Base-by-base conservation (phyloP, 1,284 basidiomycete genomes). In the Ceratobasidium sp. region DNA sequence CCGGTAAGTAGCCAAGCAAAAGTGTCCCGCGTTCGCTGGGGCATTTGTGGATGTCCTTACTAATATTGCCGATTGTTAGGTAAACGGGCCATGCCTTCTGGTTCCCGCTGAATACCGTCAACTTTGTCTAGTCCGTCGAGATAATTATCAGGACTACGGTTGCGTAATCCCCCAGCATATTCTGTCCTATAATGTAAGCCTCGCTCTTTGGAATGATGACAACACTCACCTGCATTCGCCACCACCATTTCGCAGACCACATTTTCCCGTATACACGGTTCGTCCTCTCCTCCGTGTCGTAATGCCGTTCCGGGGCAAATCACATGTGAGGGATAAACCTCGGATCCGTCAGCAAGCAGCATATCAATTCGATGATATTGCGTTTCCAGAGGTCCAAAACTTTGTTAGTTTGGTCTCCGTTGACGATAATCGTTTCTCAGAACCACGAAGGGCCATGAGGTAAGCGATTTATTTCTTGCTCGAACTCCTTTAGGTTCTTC, bases 311-410 rank as follows among this genome's bases (percentile, higher is more conserved):
- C 15, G 79, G 79, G 10, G 40, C 62, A 40, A 52, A 80, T 1
- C 64, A 10, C 28, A 70, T 57, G n/a, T 71, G 38, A 1, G 71
- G 28, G 6, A 28, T 15, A n/a, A 80, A 79, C 9, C 33, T 23
- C 6, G 40, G 73, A 13, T 79, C 69, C 3, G 44, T 23, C 12
- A 80, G 26, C 4, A 80, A 68, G 44, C 85, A 83, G 1, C 69
- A 40, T 5, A 87, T 79, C 38, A 82, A 83, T 23, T 84, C 83
- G 0, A 86, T 80, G 13, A 84, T 83, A 64, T 86, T 80, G 0
- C 83, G 57, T 10, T 61, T 59, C 81, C 85, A 86, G 0, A 85
- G 56, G 54, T 85, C 83, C 0, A 85, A 79, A 38, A 82, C 68
- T 3, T 82, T 78, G 13, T 79, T 81, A 7, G 56, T 10, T 9